Evolutionary conservation across 2,329 filamentous ascomycete species (phyloP), one percentile per base, ranked within the genome.

Genomic region (Colletotrichum incanum): DNA sequence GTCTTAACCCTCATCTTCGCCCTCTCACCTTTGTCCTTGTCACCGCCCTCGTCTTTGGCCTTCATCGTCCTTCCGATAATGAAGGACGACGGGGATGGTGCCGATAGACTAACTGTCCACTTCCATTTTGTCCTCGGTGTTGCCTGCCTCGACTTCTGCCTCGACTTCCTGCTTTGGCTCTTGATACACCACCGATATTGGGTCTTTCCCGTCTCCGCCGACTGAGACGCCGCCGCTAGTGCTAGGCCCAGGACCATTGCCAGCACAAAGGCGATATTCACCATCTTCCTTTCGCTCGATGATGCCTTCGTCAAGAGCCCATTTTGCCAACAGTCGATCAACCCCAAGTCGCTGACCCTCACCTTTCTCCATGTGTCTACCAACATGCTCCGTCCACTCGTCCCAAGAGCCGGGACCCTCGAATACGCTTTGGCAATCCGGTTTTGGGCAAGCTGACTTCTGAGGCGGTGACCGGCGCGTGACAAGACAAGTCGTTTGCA

Each of bases 381-480:
- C 95, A 0, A 98, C 92, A 80, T 98, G 96, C 80, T 98, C 96
- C 72, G 96, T 96, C 84, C 95, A 93, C 76, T 94, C 91, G 69
- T 98, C 94, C 96, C 96, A 98, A 11, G 92, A 93, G 2, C 88
- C 89, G 1, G 87, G 84, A 0, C 94, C 95, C 67, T 91, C 87
- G 77, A 98, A 98, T 0, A 86, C 82, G 61, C 88, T 88, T 14
- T 88, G 84, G 78, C 96, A 98, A 76, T 94, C 94, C 0, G 87
- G 84, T 76, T 91, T 91, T 0, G 91, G 90, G 74, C 93, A 95
- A 0, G 92, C 88, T 58, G 94, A 94, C 41, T 87, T 85, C 70
- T 91, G 88, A 0, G 96, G 96, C 0, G 94, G 89, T 34, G 88
- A 82, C 4, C 95, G 89, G 2, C 94, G 86, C 16, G 87, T 88